These are phyloP conservation scores for Lipomyces anomalus DNA, from an alignment of 805 yeast species.

Conservation along the genomic window DNA sequence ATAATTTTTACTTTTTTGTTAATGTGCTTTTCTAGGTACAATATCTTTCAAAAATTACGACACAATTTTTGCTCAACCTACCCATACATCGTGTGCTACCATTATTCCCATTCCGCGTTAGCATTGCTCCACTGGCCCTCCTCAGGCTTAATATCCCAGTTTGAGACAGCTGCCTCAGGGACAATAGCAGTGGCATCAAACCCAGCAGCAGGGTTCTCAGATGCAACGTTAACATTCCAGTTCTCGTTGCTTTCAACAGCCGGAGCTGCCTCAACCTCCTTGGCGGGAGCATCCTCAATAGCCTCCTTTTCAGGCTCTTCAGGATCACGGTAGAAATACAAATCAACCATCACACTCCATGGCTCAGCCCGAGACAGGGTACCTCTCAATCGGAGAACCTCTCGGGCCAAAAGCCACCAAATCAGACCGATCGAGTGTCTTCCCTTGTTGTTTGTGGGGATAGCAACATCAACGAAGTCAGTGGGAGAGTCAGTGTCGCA, in stretches of 20 bases:
- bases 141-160: slow-evolving; percentile 16
- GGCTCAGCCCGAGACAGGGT: slow-evolving; percentile 90
- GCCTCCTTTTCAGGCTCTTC: slow-evolving; percentile 89
- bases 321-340: slow-evolving; percentile 99
- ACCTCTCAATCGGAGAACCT: slow-evolving; percentile 98
- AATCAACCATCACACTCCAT: slow-evolving; percentile 99
- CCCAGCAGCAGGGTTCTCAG: slow-evolving; percentile 54
- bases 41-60: slow-evolving; percentile 6
- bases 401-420: slow-evolving; percentile 99
- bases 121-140: slow-evolving; percentile 2
- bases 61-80: slow-evolving; percentile 8
- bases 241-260: slow-evolving; percentile 60
- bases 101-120: neutral
- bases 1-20: neutral
- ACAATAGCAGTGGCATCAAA: slow-evolving; percentile 44
- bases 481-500: slow-evolving; percentile 98
- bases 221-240: slow-evolving; percentile 37
- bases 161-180: slow-evolving; percentile 25
- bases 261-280: slow-evolving; percentile 61
- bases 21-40: neutral
- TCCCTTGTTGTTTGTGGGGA: slow-evolving; percentile 99
- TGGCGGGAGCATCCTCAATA: slow-evolving; percentile 57
- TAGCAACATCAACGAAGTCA: slow-evolving; percentile 98
- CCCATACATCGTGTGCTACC: neutral
- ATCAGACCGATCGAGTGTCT: slow-evolving; percentile 98